A percentile compares a stretch with the other conserved stretches of the same genome.
phyloP scores from a whole-genome alignment of 257 asterid species.

The Petrea volubilis region DNA sequence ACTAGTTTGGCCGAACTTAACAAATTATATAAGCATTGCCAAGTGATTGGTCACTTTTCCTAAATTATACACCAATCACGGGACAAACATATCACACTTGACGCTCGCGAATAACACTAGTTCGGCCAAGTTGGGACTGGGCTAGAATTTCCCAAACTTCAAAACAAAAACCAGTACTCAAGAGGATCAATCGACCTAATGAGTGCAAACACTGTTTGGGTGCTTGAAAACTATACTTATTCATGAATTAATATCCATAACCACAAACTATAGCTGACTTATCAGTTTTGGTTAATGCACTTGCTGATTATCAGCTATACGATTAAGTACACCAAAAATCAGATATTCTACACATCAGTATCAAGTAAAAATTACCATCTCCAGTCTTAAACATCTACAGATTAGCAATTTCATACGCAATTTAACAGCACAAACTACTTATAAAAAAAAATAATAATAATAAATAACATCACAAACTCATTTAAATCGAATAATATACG shows the following conservation, averaged over 20 bases:
- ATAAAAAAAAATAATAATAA: too few relatives aligned
- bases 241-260: background rate
- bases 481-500: slow-evolving; percentile 32
- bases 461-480: background rate
- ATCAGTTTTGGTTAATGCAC: background rate
- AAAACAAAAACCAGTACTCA: background rate
- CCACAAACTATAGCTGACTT: background rate
- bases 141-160: background rate
- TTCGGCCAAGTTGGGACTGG: too few relatives aligned
- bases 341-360: background rate
- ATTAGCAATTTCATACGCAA: background rate
- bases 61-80: too few relatives aligned
- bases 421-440: background rate
- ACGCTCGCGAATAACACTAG: too few relatives aligned
- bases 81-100: too few relatives aligned
- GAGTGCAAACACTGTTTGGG: background rate
- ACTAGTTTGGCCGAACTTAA: too few relatives aligned
- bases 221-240: background rate
- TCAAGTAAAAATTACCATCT: background rate
- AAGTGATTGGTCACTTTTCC: too few relatives aligned
- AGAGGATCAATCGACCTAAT: background rate
- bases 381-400: background rate
- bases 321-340: background rate
- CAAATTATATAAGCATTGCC: too few relatives aligned
- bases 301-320: background rate